Evolutionary conservation across 2,329 filamentous ascomycete genomes (phyloP).

Genomic region (Pyrenochaeta sp.): DNA sequence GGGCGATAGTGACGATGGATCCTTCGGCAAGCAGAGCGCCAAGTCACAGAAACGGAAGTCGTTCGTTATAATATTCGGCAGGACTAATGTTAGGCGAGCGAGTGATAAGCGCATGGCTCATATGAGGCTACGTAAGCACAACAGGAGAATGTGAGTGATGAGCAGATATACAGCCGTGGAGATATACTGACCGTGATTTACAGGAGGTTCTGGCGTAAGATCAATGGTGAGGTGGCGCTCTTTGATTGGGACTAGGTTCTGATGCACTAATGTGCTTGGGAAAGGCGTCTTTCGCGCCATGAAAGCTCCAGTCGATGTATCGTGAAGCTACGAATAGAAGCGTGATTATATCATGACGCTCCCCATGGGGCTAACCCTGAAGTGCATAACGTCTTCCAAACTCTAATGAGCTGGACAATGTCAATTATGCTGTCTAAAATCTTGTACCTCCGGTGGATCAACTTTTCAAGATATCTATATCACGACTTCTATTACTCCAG

Average conservation of each 20-base stretch:
- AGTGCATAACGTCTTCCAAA: too few species aligned
- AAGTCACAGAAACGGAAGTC: background rate
- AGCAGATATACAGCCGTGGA: background rate
- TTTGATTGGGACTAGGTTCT: slow-evolving; percentile 8
- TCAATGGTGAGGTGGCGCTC: background rate
- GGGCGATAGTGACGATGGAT: background rate
- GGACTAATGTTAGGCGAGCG: slow-evolving; percentile 8
- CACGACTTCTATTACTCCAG: too few species aligned
- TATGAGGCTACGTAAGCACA: background rate
- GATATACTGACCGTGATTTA: background rate
- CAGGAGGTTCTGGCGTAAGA: background rate
- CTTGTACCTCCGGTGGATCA: too few species aligned
- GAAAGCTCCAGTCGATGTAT: too few species aligned
- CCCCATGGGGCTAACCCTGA: too few species aligned
- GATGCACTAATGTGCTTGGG: background rate
- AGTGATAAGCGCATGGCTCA: background rate
- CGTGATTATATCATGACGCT: too few species aligned
- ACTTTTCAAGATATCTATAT: too few species aligned
- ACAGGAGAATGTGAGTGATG: background rate
- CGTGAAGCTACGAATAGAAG: too few species aligned
- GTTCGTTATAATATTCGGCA: slow-evolving; percentile 13
- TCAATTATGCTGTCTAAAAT: too few species aligned
- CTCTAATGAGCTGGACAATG: too few species aligned
- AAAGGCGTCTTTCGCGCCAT: too few species aligned
- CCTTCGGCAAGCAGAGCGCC: background rate